Base-by-base conservation (phyloP, 345 rosid genomes). In the Citrus cavaleriei region DNA sequence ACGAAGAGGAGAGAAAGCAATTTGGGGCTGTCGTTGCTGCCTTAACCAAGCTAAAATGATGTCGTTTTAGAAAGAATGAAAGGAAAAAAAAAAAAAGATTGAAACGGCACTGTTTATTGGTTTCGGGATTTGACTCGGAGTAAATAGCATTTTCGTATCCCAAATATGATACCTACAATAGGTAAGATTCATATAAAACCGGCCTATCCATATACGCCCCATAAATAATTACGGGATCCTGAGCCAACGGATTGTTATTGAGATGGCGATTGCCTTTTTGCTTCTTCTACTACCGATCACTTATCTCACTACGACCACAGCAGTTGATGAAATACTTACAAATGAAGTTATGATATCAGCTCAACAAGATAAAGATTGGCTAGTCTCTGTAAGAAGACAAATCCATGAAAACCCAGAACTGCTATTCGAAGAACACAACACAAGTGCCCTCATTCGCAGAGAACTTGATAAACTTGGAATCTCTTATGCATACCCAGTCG, bases 351-450 rank as follows among this genome's bases (percentile, higher is more conserved):
- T 92, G 35, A 76, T 54, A 38, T 85, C 88, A 69, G 93, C 97
- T 27, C 54, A 74, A 55, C 68, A 72, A 54, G 87, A 92, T 74
- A 86, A 79, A 72, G 88, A 84, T 10, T 95, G 97, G 93, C 80
- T 93, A 42, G 80, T 85, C 25, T 85, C 89, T 5, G 70, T 92
- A 12, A 84, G 98, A 80, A 85, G 98, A 80, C 89, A 81, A 78
- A 87, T 95, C 92, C 98, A 95, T 69, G 92, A 91, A 81, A 86
- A 89, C 80, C 97, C 98, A 55, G 95, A 95, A 83, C 92, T 92
- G 74, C 72, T 80, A 49, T 93, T 87, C 80, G 87, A 95, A 38
- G 88, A 93, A 73, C 86, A 90, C 93, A 72, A 87, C 75, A 93
- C 98, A 46, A 91, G 95, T 74, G 91, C 97, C 73, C 85, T 93